Conservation (phyloP, 1,284 basidiomycete species). For the Pseudozyma sp. region DNA sequence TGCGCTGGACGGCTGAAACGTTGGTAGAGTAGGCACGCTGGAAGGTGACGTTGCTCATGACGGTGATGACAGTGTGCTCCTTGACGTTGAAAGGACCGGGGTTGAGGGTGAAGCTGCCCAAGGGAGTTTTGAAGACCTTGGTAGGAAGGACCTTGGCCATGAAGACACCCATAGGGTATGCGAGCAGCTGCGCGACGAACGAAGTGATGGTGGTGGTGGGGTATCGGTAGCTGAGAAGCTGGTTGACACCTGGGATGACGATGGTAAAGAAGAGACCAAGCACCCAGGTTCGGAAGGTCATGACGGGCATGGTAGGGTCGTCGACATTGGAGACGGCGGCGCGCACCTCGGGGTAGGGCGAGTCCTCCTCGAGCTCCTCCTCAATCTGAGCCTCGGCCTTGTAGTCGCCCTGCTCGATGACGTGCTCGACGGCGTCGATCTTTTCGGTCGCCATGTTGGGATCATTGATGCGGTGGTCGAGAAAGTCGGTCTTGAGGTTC, state of each 20-base stretch:
- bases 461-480: conserved; percentile 54
- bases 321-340: conserved; percentile 65
- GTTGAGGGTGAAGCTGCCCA: conserved; percentile 58
- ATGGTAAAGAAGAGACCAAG: conserved; percentile 61
- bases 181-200: conserved; percentile 56
- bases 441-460: conserved; percentile 52
- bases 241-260: conserved; percentile 62
- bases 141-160: conserved; percentile 54
- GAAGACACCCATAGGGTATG: conserved; percentile 55
- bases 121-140: conserved; percentile 46
- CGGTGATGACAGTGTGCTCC: conserved; percentile 63
- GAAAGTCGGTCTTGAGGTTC: conserved; percentile 41
- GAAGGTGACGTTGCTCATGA: conserved; percentile 70
- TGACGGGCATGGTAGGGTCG: conserved; percentile 62
- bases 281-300: conserved; percentile 63
- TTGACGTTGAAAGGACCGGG: conserved; percentile 66
- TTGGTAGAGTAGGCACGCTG: conserved; percentile 68
- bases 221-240: conserved; percentile 61
- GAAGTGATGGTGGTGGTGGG: conserved; percentile 58
- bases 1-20: conserved; percentile 58
- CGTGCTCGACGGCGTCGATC: conserved; percentile 49
- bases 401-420: conserved; percentile 55
- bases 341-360: conserved; percentile 64
- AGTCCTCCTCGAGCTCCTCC: conserved; percentile 59
- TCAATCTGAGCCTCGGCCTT: conserved; percentile 52